Evolutionary conservation across 352 stramenopile species (phyloP).

Genomic region (Globisporangium apiculatum): DNA sequence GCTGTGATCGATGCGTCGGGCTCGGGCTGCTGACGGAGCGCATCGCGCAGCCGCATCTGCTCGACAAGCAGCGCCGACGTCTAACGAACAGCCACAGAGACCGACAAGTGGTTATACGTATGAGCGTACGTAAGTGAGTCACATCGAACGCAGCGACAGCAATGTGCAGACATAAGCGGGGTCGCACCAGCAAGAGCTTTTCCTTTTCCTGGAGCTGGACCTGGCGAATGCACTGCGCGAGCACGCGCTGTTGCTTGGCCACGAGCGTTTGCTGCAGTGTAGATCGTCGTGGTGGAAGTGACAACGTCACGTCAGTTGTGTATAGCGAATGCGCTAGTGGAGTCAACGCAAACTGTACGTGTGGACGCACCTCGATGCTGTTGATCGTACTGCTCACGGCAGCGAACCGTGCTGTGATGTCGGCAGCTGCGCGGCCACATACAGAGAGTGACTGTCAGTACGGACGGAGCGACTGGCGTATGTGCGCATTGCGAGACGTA

Average conservation of each 20-base stretch:
- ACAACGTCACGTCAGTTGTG: not conserved
- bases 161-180: not conserved
- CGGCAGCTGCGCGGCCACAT: slow-evolving; percentile 25
- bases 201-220: slow-evolving; percentile 77
- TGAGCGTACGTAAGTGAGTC: too few species aligned
- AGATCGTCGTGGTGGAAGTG: not conserved
- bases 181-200: slow-evolving; percentile 61
- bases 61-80: slow-evolving; percentile 78
- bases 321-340: slow-evolving; percentile 2
- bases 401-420: slow-evolving; percentile 59
- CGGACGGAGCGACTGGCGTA: not conserved
- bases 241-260: slow-evolving; percentile 21
- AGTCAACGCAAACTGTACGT: too few species aligned
- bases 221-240: slow-evolving; percentile 63
- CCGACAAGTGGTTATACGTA: too few species aligned
- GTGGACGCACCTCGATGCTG: slow-evolving; percentile 37
- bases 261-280: slow-evolving; percentile 17
- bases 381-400: slow-evolving; percentile 67
- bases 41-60: slow-evolving; percentile 60
- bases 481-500: not conserved
- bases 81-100: slow-evolving; percentile 13
- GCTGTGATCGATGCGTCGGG: slow-evolving; percentile 34
- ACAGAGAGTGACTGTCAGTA: not conserved
- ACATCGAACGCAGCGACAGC: not conserved
- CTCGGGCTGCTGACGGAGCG: slow-evolving; percentile 18